These are phyloP conservation scores for Pisolithus albus DNA, from an alignment of 768 basidiomycete species.

Conservation along the genomic window DNA sequence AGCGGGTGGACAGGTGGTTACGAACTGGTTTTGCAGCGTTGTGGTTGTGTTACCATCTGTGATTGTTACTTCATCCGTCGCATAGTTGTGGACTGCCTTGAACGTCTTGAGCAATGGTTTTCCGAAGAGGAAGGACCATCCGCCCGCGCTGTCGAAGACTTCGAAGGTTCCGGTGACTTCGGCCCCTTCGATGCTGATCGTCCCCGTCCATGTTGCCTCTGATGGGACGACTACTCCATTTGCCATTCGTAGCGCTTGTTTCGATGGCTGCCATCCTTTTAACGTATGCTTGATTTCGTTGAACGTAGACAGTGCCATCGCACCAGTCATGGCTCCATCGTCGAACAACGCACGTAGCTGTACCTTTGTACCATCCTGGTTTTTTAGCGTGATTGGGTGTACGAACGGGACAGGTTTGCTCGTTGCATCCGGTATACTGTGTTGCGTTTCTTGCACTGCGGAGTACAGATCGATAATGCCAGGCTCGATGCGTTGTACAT, in stretches of 20 bases:
- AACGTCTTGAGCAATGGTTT: constrained; percentile 22
- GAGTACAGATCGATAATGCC: not conserved
- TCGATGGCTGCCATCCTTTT: not conserved
- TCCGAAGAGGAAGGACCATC: constrained; percentile 25
- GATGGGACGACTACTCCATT: constrained; percentile 14
- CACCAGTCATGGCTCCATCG: not conserved
- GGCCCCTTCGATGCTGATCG: not conserved
- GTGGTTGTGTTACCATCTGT: not conserved
- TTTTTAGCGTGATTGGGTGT: not conserved
- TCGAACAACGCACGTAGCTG: not conserved
- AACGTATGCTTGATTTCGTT: not conserved
- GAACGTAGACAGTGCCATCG: not conserved
- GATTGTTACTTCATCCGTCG: constrained; percentile 2
- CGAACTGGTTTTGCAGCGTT: not conserved
- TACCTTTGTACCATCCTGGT: not conserved
- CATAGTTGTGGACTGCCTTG: constrained; percentile 22
- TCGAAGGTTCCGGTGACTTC: not conserved
- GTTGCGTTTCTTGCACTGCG: not conserved
- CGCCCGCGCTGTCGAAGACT: constrained; percentile 16
- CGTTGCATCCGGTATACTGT: not conserved
- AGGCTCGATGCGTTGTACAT: not conserved
- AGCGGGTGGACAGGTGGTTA: not conserved
- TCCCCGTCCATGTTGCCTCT: constrained; percentile 6
- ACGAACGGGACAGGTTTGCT: not conserved
- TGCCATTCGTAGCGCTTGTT: constrained; percentile 25